Base-by-base conservation (phyloP, 2,329 filamentous ascomycete genomes). In the Macroventuria anomochaeta region DNA sequence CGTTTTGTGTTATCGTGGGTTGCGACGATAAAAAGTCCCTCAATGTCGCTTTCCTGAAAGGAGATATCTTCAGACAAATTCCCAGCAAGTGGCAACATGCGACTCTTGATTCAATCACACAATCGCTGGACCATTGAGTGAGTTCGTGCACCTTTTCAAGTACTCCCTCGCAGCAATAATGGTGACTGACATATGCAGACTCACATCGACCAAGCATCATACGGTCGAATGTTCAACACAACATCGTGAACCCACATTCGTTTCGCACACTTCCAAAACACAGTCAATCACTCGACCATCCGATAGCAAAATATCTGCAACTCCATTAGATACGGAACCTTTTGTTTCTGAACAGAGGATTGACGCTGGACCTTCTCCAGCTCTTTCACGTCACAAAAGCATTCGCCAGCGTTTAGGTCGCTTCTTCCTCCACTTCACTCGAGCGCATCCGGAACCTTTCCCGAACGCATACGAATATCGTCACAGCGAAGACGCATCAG, bases 101-200 rank as follows among this genome's bases (percentile, higher is more conserved):
- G 53, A 46, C 38, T 56, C 13, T 15, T 48, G 42, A 43, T 56
- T 11, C 21, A 56, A 56, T 39, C 42, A 33, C 18, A 32, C 23
- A 46, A 39, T 18, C 37, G n/a, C n/a, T n/a, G 46, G 42, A 47
- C 29, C 11, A 31, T 56, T 39, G 53, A 56, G 53, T 56, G 53
- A 52, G 53, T 52, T 8, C n/a, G 53, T 53, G 21, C 32, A 28
- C 53, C 53, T 41, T 44, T 2, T 23, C 21, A 13, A 3, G 4
- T 7, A 34, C 4, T 3, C 32, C 10, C 3, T 25, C 10, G 3
- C 5, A 6, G 5, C 5, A 10, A 2, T n/a, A 15, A 13, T 15
- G 7, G 17, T 6, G 2, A 8, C 11, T 56, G 18, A 52, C 28
- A 17, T 18, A 2, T 2, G 11, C 10, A 56, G 53, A 52, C 15